These are phyloP conservation scores for Friedmanniomyces simplex DNA, from an alignment of 495 filamentous ascomycete genomes.

Conservation along the genomic window DNA sequence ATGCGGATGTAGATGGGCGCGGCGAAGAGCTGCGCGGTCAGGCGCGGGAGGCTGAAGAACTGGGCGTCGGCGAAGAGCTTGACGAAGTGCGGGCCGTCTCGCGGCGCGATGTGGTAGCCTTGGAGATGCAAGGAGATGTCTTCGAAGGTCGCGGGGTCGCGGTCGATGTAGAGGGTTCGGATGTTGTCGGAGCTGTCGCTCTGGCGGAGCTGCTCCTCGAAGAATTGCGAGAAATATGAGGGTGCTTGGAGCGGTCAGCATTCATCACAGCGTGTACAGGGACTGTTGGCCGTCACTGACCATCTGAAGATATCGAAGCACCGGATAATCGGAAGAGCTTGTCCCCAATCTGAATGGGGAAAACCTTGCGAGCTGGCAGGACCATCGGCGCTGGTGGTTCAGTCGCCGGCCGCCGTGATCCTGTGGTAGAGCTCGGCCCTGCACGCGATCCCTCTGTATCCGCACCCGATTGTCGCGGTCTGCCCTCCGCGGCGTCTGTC, in stretches of 20 bases:
- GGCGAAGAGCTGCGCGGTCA: constrained; percentile 90
- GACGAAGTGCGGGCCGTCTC: constrained; percentile 76
- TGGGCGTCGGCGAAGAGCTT: constrained; percentile 91
- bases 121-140: constrained; percentile 89
- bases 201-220: constrained; percentile 65
- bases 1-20: constrained; percentile 87
- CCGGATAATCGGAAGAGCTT: constrained; percentile 87
- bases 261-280: no score
- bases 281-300: constrained; percentile 48
- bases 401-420: not conserved
- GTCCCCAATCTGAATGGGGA: constrained; percentile 88
- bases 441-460: not conserved
- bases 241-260: constrained; percentile 58
- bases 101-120: constrained; percentile 81
- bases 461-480: not conserved
- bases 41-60: constrained; percentile 83
- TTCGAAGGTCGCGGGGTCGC: constrained; percentile 79
- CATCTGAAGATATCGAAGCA: constrained; percentile 91
- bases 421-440: not conserved
- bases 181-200: constrained; percentile 47
- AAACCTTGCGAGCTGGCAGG: constrained; percentile 57
- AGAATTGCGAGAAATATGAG: constrained; percentile 95
- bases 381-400: constrained; percentile 6
- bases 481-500: not conserved
- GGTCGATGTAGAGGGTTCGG: constrained; percentile 85